Base-by-base conservation (phyloP, 257 asterid species). In the Ocimum tenuiflorum region DNA sequence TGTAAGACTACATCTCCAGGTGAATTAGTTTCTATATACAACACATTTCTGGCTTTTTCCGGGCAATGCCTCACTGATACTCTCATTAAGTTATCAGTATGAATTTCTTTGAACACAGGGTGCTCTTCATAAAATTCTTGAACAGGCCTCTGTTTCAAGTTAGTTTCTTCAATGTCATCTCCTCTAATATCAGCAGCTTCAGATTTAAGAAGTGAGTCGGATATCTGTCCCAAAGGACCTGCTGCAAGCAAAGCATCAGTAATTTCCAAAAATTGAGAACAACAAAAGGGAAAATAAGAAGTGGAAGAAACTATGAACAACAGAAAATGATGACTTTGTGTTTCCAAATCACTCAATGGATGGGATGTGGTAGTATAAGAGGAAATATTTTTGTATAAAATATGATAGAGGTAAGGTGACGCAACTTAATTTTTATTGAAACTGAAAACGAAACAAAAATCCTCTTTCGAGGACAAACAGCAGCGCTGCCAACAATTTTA, bases 1-100 rank as follows among this genome's bases (percentile, higher is more conserved):
- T 94, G 99, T 57, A 87, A 73, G 56, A 86, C 79, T 48, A 86
- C 91, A 64, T 90, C 86, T 74, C 95, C 97, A 23, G 90, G 95
- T 76, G 89, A 65, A 79, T 92, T 95, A 29, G 99, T 92, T 82
- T 87, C 96, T 46, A 92, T 79, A 67, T 51, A 46, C 89, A 92
- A 60, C 67, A 79, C 45, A 78, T 80, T 79, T 78, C 72, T 83
- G 60, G 79, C 67, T 46, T 78, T 75, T 72, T 85, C 85, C 55
- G 56, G 75, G 72, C 82, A 72, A 51, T 74, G 80, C 65, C 64
- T 80, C 41, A 83, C 95, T 63, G 95, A 84, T 63, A 94, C 94
- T 33, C 63, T 75, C 66, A 94, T 55, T 17, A 72, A 69, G 74
- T 86, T 80, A 50, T 82, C 82, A 46, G 65, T 59, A 55, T 73